A percentile compares a stretch with the other conserved stretches of the same genome.
Evolutionary conservation across 2,329 filamentous ascomycete genomes (phyloP).

Genomic region (Aspergillus ibericus): DNA sequence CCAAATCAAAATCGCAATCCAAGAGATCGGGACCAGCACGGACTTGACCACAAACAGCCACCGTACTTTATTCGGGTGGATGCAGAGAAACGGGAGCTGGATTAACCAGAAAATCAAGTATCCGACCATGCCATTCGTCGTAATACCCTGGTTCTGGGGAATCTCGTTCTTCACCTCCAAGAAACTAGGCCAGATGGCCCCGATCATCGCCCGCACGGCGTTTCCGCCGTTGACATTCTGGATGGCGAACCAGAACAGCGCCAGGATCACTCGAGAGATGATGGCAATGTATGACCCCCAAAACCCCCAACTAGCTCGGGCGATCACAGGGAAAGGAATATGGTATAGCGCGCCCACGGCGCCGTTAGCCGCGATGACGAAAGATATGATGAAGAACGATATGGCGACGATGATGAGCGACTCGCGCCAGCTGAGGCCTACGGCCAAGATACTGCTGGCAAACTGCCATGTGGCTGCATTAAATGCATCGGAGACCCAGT

Average conservation of each 20-base stretch:
- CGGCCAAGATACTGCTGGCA: constrained; percentile 50
- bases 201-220: constrained; percentile 52
- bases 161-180: constrained; percentile 39
- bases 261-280: constrained; percentile 54
- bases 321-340: constrained; percentile 58
- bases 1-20: constrained; percentile 65
- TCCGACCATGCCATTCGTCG: constrained; percentile 47
- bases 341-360: constrained; percentile 55
- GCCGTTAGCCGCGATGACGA: constrained; percentile 63
- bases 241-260: constrained; percentile 65
- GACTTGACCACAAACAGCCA: constrained; percentile 41
- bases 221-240: constrained; percentile 65
- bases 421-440: constrained; percentile 58
- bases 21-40: constrained; percentile 56
- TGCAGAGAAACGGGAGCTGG: constrained; percentile 48
- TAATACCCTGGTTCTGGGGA: constrained; percentile 45
- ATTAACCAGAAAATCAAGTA: constrained; percentile 48
- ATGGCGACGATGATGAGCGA: constrained; percentile 50
- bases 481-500: constrained; percentile 56
- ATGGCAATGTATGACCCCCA: constrained; percentile 58
- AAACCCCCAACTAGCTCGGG: constrained; percentile 58
- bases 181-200: constrained; percentile 53
- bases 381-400: constrained; percentile 54
- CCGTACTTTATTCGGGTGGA: constrained; percentile 43
- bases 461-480: constrained; percentile 58